phyloP scores from a whole-genome alignment of 2,329 filamentous ascomycete genomes.

The Plectosphaerella plurivora region DNA sequence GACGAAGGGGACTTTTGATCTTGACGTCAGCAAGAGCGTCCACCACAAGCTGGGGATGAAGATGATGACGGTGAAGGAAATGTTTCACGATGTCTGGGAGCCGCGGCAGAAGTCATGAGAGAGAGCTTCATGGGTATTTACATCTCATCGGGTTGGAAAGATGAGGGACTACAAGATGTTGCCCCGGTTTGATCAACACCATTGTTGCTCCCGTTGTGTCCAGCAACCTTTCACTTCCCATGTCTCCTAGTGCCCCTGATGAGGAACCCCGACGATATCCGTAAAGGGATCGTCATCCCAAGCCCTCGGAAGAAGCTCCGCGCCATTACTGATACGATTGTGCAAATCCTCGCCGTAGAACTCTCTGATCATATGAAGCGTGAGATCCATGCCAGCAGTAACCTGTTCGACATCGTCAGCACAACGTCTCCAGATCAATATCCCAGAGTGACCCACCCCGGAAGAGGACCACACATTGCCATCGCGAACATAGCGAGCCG shows the following conservation, averaged over 20 bases:
- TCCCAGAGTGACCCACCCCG: slow-evolving; percentile 33
- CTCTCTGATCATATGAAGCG: slow-evolving; percentile 28
- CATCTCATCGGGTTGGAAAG: too few species aligned
- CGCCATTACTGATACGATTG: slow-evolving; percentile 35
- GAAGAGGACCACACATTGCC: slow-evolving; percentile 64
- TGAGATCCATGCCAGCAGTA: slow-evolving; percentile 29
- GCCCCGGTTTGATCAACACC: too few species aligned
- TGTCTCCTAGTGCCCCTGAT: neutral
- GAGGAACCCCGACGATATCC: slow-evolving; percentile 14
- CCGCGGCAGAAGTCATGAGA: too few species aligned
- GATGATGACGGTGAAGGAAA: neutral
- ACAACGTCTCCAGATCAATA: too few species aligned
- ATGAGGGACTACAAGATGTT: too few species aligned
- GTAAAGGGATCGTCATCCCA: slow-evolving; percentile 24
- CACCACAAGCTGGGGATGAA: neutral
- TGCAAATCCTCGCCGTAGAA: slow-evolving; percentile 47
- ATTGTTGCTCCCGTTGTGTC: too few species aligned
- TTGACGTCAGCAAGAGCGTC: slow-evolving; percentile 12
- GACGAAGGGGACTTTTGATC: slow-evolving; percentile 12
- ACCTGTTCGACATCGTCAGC: slow-evolving; percentile 9
- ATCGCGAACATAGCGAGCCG: slow-evolving; percentile 61
- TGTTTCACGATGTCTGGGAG: neutral
- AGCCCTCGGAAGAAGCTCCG: slow-evolving; percentile 45
- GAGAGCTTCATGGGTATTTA: too few species aligned
- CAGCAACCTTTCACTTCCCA: too few species aligned